phyloP scores from a whole-genome alignment of 2,329 filamentous ascomycete genomes.

The Purpureocillium lavendulum region DNA sequence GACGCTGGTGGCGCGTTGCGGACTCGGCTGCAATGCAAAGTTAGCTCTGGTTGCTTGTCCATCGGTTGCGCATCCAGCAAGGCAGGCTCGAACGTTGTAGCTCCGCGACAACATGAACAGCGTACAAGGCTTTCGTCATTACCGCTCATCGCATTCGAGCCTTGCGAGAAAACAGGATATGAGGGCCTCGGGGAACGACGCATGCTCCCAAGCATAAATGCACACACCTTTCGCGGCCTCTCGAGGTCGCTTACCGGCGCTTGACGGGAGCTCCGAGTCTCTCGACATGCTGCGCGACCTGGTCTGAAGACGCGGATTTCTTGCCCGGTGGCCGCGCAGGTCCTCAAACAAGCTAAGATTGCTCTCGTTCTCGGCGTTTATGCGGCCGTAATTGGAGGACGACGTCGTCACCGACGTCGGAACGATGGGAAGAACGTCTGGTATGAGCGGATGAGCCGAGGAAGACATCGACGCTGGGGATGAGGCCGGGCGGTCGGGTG shows the following conservation, averaged over 20 bases:
- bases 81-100: no score
- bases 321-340: slow-evolving; percentile 14
- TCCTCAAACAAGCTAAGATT: slow-evolving; percentile 20
- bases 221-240: background rate
- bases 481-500: background rate
- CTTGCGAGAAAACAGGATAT: no score
- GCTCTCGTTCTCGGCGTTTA: slow-evolving; percentile 26
- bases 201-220: background rate
- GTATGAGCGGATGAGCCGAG: background rate
- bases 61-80: no score
- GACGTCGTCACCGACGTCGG: slow-evolving; percentile 11
- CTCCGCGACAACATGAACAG: no score
- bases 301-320: slow-evolving; percentile 1
- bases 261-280: background rate
- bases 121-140: no score
- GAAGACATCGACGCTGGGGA: background rate
- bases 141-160: no score
- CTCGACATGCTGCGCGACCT: background rate
- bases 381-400: slow-evolving; percentile 20
- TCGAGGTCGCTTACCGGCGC: background rate
- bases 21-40: background rate
- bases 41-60: background rate
- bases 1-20: background rate
- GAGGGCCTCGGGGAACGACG: no score
- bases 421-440: slow-evolving; percentile 7